Evolutionary conservation across 345 rosid genomes (phyloP).

Genomic region (Heritiera littoralis): DNA sequence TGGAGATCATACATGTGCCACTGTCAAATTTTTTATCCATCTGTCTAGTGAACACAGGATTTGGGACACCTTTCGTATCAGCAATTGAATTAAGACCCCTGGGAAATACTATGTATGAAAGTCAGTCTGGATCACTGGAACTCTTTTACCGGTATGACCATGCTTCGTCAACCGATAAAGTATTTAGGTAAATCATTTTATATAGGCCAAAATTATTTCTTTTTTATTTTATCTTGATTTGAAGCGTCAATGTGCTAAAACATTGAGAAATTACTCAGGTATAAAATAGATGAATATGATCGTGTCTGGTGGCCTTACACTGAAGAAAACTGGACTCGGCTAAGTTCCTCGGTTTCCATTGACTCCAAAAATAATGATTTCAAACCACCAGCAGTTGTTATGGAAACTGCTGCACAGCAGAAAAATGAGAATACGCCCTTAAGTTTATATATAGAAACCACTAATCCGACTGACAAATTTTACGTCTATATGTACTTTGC

Average conservation of each 20-base stretch:
- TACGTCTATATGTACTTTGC: conserved; percentile 34
- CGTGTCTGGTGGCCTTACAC: conserved; percentile 2
- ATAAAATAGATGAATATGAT: conserved; percentile 25
- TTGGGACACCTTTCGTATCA: background rate
- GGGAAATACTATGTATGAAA: background rate
- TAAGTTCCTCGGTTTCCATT: conserved; percentile 1
- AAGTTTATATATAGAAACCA: background rate
- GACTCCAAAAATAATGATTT: background rate
- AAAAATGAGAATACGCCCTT: background rate
- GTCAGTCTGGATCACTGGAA: conserved; percentile 31
- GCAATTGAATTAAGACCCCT: background rate
- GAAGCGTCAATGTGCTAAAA: background rate
- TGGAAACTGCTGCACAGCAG: conserved; percentile 11
- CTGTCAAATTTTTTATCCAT: background rate
- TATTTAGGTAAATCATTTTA: conserved; percentile 35
- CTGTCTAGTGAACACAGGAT: background rate
- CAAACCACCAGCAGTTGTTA: background rate
- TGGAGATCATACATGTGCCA: background rate
- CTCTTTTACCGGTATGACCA: conserved; percentile 22
- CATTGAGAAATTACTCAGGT: conserved; percentile 12
- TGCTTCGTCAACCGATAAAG: conserved; percentile 25
- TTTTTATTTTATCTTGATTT: background rate
- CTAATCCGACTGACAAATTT: background rate
- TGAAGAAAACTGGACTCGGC: background rate
- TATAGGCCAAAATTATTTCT: background rate